Base-by-base conservation (phyloP, 1,284 basidiomycete species). In the Pisolithus thermaeus region DNA sequence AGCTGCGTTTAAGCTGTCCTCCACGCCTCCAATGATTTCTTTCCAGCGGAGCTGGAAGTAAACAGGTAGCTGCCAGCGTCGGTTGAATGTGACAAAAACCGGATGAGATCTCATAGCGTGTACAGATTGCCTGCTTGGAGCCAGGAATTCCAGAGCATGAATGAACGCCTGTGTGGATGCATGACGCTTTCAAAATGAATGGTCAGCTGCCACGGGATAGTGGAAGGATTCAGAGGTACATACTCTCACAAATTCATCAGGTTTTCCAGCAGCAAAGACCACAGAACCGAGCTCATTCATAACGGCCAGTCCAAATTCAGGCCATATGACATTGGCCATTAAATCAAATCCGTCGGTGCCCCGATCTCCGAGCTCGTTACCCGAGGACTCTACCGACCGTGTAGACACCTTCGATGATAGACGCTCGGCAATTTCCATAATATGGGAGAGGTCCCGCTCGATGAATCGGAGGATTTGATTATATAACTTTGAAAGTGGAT, bases 11-110 rank as follows among this genome's bases (percentile, higher is more conserved):
- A 96, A 70, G 1, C 72, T 70, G 8, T 84, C 81, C 70, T 97
- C 95, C 14, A 95, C 70, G 43, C 76, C 76, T 0, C 76, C 70
- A 1, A 96, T 83, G 49, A 97, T 90, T 61, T 97, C 94, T 65
- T 97, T 96, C 87, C 94, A 96, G n/a, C 95, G 81, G 57, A 99
- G 75, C 66, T 99, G 96, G 68, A 97, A 98, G 66, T 99, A 99
- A 16, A 98, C 90, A 1, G 92, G 90, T 6, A 99, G 76, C 65
- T 98, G 96, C 95, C 96, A 99, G 39, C 93, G 78, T 51, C 83
- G 78, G 62, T 89, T 83, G 61, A 98, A 96, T 0, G 83, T 69
- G 7, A 65, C 59, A 67, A 87, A 95, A 4, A 83, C 74, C 0
- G 83, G 78, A 65, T 92, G 88, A 4, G 71, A 62, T 4, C 91